Evolutionary conservation across 257 asterid genomes (phyloP).

Genomic region (Rubia yunnanensis): DNA sequence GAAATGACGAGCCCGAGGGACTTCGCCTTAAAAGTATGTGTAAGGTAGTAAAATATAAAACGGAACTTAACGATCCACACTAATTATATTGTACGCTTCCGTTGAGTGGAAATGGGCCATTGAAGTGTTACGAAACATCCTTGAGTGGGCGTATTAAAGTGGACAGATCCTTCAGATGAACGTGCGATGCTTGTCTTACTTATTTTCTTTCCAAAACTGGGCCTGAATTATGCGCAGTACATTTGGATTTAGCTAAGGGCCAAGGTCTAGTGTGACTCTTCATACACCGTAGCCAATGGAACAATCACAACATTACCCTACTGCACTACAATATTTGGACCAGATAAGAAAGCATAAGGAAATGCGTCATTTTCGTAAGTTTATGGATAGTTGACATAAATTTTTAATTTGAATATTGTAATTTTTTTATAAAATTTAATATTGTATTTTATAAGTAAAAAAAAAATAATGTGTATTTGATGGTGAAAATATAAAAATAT

Average conservation of each 20-base stretch:
- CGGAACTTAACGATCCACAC: too few relatives aligned
- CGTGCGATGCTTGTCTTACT: slow-evolving; percentile 3
- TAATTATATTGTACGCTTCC: too few relatives aligned
- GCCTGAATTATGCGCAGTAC: neutral
- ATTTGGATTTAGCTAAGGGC: neutral
- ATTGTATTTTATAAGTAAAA: too few relatives aligned
- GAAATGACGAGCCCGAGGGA: too few relatives aligned
- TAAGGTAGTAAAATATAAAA: too few relatives aligned
- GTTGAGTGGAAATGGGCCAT: neutral
- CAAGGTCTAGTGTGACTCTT: neutral
- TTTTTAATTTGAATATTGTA: too few relatives aligned
- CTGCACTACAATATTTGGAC: neutral
- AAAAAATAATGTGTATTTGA: too few relatives aligned
- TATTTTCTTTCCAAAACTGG: neutral
- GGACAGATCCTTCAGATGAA: neutral
- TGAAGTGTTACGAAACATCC: neutral
- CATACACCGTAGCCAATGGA: neutral
- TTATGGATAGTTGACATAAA: too few relatives aligned
- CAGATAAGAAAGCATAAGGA: neutral
- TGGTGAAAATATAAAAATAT: too few relatives aligned
- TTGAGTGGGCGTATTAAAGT: neutral
- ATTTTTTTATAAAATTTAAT: too few relatives aligned
- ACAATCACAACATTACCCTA: neutral
- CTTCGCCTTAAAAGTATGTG: too few relatives aligned
- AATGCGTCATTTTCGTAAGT: too few relatives aligned